Conservation (phyloP, 1,284 basidiomycete species). For the Sphagnurus paluster region DNA sequence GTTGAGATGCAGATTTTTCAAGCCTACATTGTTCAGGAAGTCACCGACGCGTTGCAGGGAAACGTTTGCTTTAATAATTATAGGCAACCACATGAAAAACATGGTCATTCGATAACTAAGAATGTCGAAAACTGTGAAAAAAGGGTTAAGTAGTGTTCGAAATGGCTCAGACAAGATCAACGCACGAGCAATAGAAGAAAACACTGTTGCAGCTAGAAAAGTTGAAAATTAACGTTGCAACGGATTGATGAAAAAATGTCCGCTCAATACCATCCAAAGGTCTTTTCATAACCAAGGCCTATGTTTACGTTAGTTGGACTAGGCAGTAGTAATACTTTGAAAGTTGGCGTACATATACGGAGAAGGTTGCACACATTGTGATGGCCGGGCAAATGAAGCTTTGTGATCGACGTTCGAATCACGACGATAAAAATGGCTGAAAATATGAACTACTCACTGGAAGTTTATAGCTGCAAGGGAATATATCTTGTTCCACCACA, state of each 20-base stretch:
- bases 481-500: constrained; percentile 34
- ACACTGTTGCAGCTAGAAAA: constrained; percentile 15
- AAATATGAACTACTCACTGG: constrained; percentile 11
- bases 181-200: constrained; percentile 14
- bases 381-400: constrained; percentile 55
- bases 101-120: constrained; percentile 27
- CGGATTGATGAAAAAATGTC: background rate
- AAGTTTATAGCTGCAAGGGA: constrained; percentile 11
- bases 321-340: too few species aligned
- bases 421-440: background rate
- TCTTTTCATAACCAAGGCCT: constrained; percentile 30
- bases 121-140: constrained; percentile 33
- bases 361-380: constrained; percentile 57
- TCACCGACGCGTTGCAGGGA: constrained; percentile 46
- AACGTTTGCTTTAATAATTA: constrained; percentile 34
- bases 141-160: constrained; percentile 22
- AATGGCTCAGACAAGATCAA: background rate
- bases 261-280: constrained; percentile 20
- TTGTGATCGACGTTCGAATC: constrained; percentile 2
- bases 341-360: too few species aligned
- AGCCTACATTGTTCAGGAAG: constrained; percentile 39
- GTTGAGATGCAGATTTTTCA: background rate
- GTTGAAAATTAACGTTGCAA: background rate
- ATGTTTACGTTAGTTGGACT: too few species aligned
- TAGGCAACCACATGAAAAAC: constrained; percentile 24